Percentiles rank a stretch among this genome's conserved stretches.
Evolutionary conservation across 306 rosid genomes (phyloP).

Genomic region (Gillenia trifoliata): DNA sequence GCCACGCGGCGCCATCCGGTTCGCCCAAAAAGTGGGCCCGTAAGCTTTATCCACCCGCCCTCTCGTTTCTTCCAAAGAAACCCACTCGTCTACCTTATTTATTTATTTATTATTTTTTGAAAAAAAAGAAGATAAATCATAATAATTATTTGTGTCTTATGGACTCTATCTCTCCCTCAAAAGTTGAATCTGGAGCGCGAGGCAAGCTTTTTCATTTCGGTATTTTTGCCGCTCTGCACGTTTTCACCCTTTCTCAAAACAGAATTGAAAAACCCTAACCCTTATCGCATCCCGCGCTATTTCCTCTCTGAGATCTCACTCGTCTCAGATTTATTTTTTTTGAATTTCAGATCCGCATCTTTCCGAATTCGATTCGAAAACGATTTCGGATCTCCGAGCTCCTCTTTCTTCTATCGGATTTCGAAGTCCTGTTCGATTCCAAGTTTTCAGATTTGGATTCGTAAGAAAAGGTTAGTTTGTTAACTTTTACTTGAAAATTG

Average conservation of each 20-base stretch:
- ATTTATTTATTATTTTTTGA: neutral
- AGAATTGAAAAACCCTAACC: slow-evolving; percentile 62
- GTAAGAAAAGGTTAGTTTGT: neutral
- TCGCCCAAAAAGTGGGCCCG: slow-evolving; percentile 40
- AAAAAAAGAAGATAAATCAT: neutral
- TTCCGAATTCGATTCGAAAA: slow-evolving; percentile 22
- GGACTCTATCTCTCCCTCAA: slow-evolving; percentile 35
- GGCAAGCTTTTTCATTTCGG: slow-evolving; percentile 49
- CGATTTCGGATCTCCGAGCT: neutral
- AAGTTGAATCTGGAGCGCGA: slow-evolving; percentile 76
- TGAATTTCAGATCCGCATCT: slow-evolving; percentile 50
- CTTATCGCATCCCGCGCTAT: slow-evolving; percentile 17
- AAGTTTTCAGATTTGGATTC: neutral
- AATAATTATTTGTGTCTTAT: slow-evolving; percentile 11
- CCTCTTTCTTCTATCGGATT: neutral
- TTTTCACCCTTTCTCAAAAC: slow-evolving; percentile 10
- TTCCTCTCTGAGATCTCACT: slow-evolving; percentile 18
- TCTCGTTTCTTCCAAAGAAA: slow-evolving; percentile 51
- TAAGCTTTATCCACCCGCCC: slow-evolving; percentile 48
- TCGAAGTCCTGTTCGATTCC: neutral
- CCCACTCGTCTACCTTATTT: slow-evolving; percentile 17
- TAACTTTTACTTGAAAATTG: neutral
- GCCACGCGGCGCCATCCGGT: slow-evolving; percentile 32
- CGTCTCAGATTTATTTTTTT: slow-evolving; percentile 4
- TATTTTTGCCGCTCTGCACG: slow-evolving; percentile 56